phyloP scores from a whole-genome alignment of 352 stramenopile species.

The Pythium rhizo-oryzae region DNA sequence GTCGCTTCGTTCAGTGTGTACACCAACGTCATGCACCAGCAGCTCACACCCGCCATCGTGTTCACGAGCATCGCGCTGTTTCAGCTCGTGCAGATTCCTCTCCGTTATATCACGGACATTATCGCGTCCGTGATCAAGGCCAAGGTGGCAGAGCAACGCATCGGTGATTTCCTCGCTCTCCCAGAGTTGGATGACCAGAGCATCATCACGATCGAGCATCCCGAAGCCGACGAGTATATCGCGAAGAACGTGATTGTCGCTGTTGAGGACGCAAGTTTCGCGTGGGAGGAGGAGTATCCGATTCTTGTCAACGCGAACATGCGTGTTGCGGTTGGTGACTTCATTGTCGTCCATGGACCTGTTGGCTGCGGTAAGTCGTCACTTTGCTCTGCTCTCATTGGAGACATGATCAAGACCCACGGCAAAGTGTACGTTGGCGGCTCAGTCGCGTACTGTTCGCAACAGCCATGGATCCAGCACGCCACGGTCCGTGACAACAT shows the following conservation, averaged over 20 bases:
- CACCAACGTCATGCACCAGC: not conserved
- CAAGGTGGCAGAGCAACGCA: conserved; percentile 50
- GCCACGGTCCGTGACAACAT: conserved; percentile 74
- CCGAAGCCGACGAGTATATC: conserved; percentile 17
- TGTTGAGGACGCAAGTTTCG: conserved; percentile 34
- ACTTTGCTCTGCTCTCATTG: conserved; percentile 89
- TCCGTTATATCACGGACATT: not conserved
- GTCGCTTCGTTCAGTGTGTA: not conserved
- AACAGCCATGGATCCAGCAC: conserved; percentile 88
- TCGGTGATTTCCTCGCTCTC: conserved; percentile 48
- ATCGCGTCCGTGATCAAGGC: conserved; percentile 72
- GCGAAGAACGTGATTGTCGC: conserved; percentile 33
- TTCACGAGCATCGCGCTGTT: not conserved
- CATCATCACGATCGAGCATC: conserved; percentile 14
- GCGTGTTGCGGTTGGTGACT: conserved; percentile 60
- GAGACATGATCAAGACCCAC: conserved; percentile 64
- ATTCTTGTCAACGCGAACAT: conserved; percentile 64
- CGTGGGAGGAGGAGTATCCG: conserved; percentile 21
- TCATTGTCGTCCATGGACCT: conserved; percentile 88
- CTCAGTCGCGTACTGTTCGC: conserved; percentile 66
- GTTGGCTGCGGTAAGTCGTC: conserved; percentile 93
- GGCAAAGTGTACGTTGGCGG: conserved; percentile 24
- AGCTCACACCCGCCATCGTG: not conserved
- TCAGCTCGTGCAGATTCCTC: not conserved
- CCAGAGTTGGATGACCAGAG: conserved; percentile 30